These are phyloP conservation scores for Pelomyxa schiedti DNA, from an alignment of 78 protist species.

Conservation along the genomic window DNA sequence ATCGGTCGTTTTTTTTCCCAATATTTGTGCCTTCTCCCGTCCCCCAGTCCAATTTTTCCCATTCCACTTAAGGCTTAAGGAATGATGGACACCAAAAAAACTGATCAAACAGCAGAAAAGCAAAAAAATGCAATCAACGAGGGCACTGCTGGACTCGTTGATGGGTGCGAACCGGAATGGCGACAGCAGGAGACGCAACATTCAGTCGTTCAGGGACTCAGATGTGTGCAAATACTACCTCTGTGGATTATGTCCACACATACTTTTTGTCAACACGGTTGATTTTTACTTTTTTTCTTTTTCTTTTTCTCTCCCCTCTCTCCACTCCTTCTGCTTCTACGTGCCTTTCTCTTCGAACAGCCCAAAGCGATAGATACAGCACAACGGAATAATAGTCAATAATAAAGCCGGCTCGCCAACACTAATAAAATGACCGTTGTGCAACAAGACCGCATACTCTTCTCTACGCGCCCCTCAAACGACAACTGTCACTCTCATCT, in stretches of 20 bases:
- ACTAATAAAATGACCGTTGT: too few species aligned
- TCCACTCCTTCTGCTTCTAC: not conserved
- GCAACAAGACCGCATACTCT: too few species aligned
- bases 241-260: not conserved
- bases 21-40: not conserved
- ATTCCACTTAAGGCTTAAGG: not conserved
- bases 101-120: too few species aligned
- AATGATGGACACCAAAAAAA: too few species aligned
- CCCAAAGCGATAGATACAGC: too few species aligned
- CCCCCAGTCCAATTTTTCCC: not conserved
- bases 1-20: not conserved
- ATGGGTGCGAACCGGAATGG: constrained; percentile 6
- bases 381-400: too few species aligned
- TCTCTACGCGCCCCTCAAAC: too few species aligned
- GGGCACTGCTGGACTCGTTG: not conserved
- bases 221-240: constrained; percentile 12
- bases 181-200: not conserved
- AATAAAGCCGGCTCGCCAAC: too few species aligned
- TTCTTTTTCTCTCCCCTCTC: not conserved
- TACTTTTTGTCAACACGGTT: not conserved
- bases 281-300: not conserved
- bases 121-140: not conserved
- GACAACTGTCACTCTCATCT: too few species aligned
- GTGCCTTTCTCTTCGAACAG: too few species aligned
- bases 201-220: not conserved